Percentiles rank a stretch among this genome's conserved stretches.
phyloP scores from a whole-genome alignment of 192 early-diverging fungal genomes.

The Chytriomyces hyalinus region DNA sequence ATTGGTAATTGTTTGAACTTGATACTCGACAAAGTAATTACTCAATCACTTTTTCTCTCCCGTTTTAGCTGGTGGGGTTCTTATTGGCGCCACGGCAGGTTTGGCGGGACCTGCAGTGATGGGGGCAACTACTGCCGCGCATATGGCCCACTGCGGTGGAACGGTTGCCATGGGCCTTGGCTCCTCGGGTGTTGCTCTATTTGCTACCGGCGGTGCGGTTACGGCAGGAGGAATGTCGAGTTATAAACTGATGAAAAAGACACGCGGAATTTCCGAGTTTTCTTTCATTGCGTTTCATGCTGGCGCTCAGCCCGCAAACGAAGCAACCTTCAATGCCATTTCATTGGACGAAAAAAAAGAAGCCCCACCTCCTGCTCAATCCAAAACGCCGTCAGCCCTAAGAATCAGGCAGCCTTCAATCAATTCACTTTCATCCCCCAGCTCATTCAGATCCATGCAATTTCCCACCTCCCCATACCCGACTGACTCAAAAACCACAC shows the following conservation, averaged over 20 bases:
- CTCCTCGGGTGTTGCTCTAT: constrained; percentile 85
- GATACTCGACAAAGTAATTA: constrained; percentile 4
- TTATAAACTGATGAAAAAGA: constrained; percentile 83
- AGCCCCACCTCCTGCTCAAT: background rate
- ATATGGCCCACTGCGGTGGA: constrained; percentile 69
- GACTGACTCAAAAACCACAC: background rate
- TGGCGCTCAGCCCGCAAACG: background rate
- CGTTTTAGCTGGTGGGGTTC: constrained; percentile 72
- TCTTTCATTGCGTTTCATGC: constrained; percentile 65
- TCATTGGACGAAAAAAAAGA: background rate
- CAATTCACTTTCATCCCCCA: background rate
- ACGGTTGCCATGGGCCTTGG: constrained; percentile 75
- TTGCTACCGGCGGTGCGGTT: constrained; percentile 87
- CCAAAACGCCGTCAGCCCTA: too few relatives aligned
- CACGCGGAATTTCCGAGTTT: constrained; percentile 82
- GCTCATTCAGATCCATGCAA: background rate
- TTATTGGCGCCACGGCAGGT: constrained; percentile 90
- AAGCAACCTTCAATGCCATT: background rate
- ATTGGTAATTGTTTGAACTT: constrained; percentile 52
- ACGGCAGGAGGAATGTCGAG: constrained; percentile 74
- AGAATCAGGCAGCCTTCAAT: background rate
- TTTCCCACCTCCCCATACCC: background rate
- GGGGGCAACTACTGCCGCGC: constrained; percentile 80
- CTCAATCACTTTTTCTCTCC: background rate
- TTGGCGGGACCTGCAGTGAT: constrained; percentile 89